A percentile compares a stretch with the other conserved stretches of the same genome.
Evolutionary conservation across 345 rosid genomes (phyloP).

Genomic region (Durio zibethinus): DNA sequence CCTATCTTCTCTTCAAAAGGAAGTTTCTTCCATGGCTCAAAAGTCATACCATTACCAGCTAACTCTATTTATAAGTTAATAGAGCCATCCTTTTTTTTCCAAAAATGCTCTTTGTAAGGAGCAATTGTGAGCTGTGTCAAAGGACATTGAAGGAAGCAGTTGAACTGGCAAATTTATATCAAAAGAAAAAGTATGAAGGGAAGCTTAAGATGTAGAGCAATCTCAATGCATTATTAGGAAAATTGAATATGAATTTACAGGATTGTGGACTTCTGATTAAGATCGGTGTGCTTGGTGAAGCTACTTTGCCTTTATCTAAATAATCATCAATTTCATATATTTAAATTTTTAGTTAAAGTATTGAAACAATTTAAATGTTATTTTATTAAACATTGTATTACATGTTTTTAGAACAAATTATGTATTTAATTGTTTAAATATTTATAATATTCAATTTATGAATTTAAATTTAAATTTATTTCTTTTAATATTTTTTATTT

Average conservation of each 20-base stretch:
- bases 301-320: slow-evolving; percentile 42
- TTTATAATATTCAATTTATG: no score
- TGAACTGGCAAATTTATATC: slow-evolving; percentile 51
- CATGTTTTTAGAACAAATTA: no score
- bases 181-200: slow-evolving; percentile 68
- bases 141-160: slow-evolving; percentile 51
- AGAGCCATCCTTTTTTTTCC: slow-evolving; percentile 93
- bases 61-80: no score
- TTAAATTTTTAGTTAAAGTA: no score
- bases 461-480: no score
- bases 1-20: slow-evolving; percentile 78
- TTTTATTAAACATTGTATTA: no score
- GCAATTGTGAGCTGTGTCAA: slow-evolving; percentile 68
- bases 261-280: slow-evolving; percentile 85
- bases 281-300: slow-evolving; percentile 91
- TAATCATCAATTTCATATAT: no score
- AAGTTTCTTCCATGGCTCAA: slow-evolving; percentile 21
- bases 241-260: slow-evolving; percentile 67
- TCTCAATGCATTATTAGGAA: slow-evolving; percentile 77
- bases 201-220: slow-evolving; percentile 91
- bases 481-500: no score
- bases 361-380: no score
- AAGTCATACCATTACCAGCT: no score
- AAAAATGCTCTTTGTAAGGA: slow-evolving; percentile 83
- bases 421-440: no score